Evolutionary conservation across 1,284 basidiomycete genomes (phyloP).

Genomic region (Paramarasmius palmivorus): DNA sequence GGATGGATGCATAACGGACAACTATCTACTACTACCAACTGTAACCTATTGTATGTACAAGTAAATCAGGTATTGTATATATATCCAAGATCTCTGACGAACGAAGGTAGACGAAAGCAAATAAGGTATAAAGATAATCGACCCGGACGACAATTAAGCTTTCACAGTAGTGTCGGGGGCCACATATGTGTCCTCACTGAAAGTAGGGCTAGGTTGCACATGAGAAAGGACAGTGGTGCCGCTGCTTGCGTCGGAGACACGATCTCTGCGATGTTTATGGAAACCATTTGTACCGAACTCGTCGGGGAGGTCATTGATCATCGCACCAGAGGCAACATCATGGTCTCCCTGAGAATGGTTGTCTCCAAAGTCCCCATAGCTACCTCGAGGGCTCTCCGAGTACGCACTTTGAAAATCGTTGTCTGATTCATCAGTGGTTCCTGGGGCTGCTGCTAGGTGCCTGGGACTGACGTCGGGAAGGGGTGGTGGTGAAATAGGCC

Average conservation of each 20-base stretch:
- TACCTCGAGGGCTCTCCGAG: slow-evolving; percentile 68
- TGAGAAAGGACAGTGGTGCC: slow-evolving; percentile 27
- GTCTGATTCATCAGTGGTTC: slow-evolving; percentile 75
- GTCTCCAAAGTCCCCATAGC: slow-evolving; percentile 48
- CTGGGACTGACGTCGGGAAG: slow-evolving; percentile 36
- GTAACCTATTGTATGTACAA: slow-evolving; percentile 26
- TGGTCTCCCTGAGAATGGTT: slow-evolving; percentile 22
- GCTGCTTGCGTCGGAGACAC: slow-evolving; percentile 48
- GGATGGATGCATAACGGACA: slow-evolving; percentile 57
- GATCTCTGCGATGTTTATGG: slow-evolving; percentile 34
- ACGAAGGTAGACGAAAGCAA: slow-evolving; percentile 9
- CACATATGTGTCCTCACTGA: slow-evolving; percentile 38
- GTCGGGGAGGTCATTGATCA: slow-evolving; percentile 23
- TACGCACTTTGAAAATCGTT: slow-evolving; percentile 85
- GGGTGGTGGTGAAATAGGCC: slow-evolving; percentile 30
- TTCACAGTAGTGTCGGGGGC: slow-evolving; percentile 25
- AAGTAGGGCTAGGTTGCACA: slow-evolving; percentile 34
- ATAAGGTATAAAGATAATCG: not conserved
- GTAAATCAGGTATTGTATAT: slow-evolving; percentile 16
- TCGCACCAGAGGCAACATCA: slow-evolving; percentile 14
- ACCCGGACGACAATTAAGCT: not conserved
- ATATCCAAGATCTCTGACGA: slow-evolving; percentile 9
- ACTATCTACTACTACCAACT: slow-evolving; percentile 8
- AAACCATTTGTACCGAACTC: slow-evolving; percentile 23
- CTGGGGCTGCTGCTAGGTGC: slow-evolving; percentile 38